phyloP scores from a whole-genome alignment of 768 basidiomycete species.

The Pleurotus cornucopiae region DNA sequence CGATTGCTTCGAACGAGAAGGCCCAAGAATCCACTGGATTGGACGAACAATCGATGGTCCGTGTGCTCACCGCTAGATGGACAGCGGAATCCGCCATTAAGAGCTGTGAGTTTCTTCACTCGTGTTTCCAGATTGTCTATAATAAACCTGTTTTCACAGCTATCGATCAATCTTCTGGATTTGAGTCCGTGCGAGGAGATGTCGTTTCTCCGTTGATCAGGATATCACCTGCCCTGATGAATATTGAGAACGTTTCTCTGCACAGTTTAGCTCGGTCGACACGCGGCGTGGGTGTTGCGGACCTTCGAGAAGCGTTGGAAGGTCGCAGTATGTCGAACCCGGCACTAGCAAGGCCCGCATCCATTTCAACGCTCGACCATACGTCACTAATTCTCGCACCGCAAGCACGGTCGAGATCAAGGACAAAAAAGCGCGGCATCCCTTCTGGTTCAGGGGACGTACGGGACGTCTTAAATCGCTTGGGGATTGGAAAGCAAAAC shows the following conservation, averaged over 20 bases:
- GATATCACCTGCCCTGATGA: constrained; percentile 84
- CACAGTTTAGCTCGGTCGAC: constrained; percentile 79
- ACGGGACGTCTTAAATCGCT: constrained; percentile 71
- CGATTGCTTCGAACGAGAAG: constrained; percentile 46
- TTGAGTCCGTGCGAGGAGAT: constrained; percentile 59
- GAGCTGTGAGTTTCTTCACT: constrained; percentile 53
- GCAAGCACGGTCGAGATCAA: constrained; percentile 50
- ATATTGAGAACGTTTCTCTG: constrained; percentile 85
- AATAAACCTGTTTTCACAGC: constrained; percentile 30
- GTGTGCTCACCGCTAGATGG: constrained; percentile 61
- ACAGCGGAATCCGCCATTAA: constrained; percentile 68
- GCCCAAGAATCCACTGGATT: constrained; percentile 65
- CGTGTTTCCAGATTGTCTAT: constrained; percentile 5
- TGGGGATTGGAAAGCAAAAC: constrained; percentile 79
- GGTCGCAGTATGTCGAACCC: constrained; percentile 83
- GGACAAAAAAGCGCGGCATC: constrained; percentile 43
- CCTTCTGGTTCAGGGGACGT: constrained; percentile 65
- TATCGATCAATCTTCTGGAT: constrained; percentile 46
- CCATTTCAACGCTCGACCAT: constrained; percentile 76
- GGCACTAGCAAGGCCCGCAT: constrained; percentile 61
- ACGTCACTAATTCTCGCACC: constrained; percentile 47
- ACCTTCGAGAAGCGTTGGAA: constrained; percentile 85
- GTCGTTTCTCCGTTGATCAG: constrained; percentile 72
- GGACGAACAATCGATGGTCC: constrained; percentile 50
- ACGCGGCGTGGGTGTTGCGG: constrained; percentile 80